A percentile compares a stretch with the other conserved stretches of the same genome.
phyloP scores from a whole-genome alignment of 345 rosid genomes.

The Eutrema heterophyllum region DNA sequence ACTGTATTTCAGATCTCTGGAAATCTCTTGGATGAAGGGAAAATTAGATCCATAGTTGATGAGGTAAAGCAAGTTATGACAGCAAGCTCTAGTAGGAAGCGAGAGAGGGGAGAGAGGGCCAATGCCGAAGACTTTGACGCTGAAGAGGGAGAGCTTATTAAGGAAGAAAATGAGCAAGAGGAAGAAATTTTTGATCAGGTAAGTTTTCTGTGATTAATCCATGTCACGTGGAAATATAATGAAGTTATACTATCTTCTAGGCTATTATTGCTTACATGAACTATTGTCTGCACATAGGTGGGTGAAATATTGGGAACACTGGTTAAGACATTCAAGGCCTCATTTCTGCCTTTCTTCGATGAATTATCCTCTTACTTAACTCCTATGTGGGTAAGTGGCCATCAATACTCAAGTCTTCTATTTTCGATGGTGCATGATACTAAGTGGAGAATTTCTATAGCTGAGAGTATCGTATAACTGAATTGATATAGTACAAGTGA shows the following conservation, averaged over 20 bases:
- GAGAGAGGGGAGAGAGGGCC: slow-evolving; percentile 90
- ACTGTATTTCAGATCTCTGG: slow-evolving; percentile 70
- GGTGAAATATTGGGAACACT: slow-evolving; percentile 98
- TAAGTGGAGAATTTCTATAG: neutral
- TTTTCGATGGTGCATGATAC: neutral
- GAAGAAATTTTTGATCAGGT: slow-evolving; percentile 99
- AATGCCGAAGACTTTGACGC: slow-evolving; percentile 98
- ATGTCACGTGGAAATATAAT: neutral
- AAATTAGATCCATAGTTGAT: slow-evolving; percentile 88
- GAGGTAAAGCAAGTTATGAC: slow-evolving; percentile 91
- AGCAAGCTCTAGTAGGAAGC: slow-evolving; percentile 93
- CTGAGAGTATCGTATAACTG: neutral
- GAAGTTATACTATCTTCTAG: neutral
- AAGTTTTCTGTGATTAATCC: slow-evolving; percentile 28
- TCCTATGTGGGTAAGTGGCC: slow-evolving; percentile 97
- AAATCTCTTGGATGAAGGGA: slow-evolving; percentile 66
- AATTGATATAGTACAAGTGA: neutral
- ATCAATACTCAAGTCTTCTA: slow-evolving; percentile 6
- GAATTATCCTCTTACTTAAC: slow-evolving; percentile 91
- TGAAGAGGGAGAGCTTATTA: slow-evolving; percentile 95
- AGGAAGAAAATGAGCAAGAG: slow-evolving; percentile 99
- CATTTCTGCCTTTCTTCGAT: slow-evolving; percentile 93
- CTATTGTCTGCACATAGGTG: slow-evolving; percentile 49
- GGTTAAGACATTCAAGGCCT: slow-evolving; percentile 87
- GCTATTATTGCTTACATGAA: neutral